phyloP scores from a whole-genome alignment of 768 basidiomycete species.

The Leccinum boreale region DNA sequence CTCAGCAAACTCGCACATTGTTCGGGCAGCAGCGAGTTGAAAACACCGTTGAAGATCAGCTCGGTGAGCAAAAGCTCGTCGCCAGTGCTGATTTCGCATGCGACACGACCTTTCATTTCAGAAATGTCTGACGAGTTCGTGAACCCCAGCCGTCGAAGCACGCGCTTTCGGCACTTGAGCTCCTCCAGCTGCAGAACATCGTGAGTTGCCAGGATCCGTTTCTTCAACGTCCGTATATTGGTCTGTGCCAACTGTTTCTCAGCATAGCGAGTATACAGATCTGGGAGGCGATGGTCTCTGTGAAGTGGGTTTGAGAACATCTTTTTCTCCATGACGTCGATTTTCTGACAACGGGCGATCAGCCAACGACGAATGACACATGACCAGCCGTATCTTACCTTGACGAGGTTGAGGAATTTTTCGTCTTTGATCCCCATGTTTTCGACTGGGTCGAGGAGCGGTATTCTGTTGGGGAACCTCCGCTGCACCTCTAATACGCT shows the following conservation, averaged over 20 bases:
- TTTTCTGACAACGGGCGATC: constrained; percentile 59
- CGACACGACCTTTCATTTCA: constrained; percentile 96
- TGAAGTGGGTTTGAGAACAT: constrained; percentile 79
- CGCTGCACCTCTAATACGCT: constrained; percentile 88
- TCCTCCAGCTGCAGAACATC: constrained; percentile 96
- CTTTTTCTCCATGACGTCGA: constrained; percentile 82
- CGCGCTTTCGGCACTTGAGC: constrained; percentile 92
- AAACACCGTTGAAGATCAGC: constrained; percentile 94
- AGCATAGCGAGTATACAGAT: constrained; percentile 76
- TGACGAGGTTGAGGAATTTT: constrained; percentile 82
- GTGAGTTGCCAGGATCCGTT: constrained; percentile 83
- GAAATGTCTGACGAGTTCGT: constrained; percentile 88
- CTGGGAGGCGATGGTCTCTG: constrained; percentile 71
- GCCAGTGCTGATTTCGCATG: constrained; percentile 97
- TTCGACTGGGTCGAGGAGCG: constrained; percentile 84
- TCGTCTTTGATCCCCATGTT: constrained; percentile 97
- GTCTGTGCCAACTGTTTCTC: constrained; percentile 70
- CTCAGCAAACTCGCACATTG: constrained; percentile 92
- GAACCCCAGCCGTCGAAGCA: constrained; percentile 88
- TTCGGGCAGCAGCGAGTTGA: constrained; percentile 86
- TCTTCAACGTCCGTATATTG: constrained; percentile 74
- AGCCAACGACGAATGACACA: neutral
- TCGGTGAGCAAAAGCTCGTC: constrained; percentile 96
- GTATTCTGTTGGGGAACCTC: constrained; percentile 84
- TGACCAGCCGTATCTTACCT: constrained; percentile 44